Evolutionary conservation across 352 stramenopile species (phyloP).

Genomic region (Phytopythium boreale): DNA sequence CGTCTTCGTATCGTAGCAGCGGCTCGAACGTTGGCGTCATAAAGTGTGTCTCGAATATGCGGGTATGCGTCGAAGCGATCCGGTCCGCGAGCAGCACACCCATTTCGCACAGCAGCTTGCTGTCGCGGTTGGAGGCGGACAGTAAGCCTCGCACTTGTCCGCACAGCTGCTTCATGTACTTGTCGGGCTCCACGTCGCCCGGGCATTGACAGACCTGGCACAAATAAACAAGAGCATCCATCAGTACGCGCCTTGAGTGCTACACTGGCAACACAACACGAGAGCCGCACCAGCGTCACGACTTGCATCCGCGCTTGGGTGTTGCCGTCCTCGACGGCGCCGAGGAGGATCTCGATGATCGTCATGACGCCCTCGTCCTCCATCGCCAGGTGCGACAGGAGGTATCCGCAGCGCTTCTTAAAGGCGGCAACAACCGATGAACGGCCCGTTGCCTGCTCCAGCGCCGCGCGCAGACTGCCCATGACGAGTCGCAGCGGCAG

Average conservation of each 20-base stretch:
- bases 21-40: slow-evolving; percentile 53
- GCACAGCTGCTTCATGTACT: slow-evolving; percentile 49
- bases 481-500: slow-evolving; percentile 72
- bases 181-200: slow-evolving; percentile 25
- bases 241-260: too few species aligned
- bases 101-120: slow-evolving; percentile 74
- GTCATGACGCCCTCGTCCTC: slow-evolving; percentile 68
- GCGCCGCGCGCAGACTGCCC: slow-evolving; percentile 62
- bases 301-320: slow-evolving; percentile 84
- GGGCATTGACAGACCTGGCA: slow-evolving; percentile 68
- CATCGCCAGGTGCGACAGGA: slow-evolving; percentile 64
- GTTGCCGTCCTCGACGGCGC: slow-evolving; percentile 76
- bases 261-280: background rate
- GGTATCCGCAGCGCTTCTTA: slow-evolving; percentile 54
- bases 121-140: slow-evolving; percentile 40
- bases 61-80: slow-evolving; percentile 36
- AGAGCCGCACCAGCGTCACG: slow-evolving; percentile 42
- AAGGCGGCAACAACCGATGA: slow-evolving; percentile 27
- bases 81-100: slow-evolving; percentile 60
- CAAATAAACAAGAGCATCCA: background rate
- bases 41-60: slow-evolving; percentile 50
- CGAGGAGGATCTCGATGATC: slow-evolving; percentile 81
- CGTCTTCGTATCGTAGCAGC: slow-evolving; percentile 53
- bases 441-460: slow-evolving; percentile 38
- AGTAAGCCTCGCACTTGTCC: slow-evolving; percentile 56